Evolutionary conservation across 2,329 filamentous ascomycete genomes (phyloP), one percentile per base, ranked within the genome.

Genomic region (Fonsecaea monophora): DNA sequence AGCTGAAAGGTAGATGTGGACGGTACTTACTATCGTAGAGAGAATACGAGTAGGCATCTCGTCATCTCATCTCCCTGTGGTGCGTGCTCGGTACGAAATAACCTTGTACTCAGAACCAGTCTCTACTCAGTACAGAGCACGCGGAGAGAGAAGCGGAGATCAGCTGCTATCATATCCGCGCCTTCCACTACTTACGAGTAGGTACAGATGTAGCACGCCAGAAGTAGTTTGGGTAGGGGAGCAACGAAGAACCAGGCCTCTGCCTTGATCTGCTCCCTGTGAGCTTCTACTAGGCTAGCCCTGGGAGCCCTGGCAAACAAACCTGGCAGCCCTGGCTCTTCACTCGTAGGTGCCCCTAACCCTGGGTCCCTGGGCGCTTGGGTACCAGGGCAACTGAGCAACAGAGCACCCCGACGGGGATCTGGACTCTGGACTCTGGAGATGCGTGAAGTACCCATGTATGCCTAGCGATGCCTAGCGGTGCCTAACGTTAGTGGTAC

Each of bases 201-300:
- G 25, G 25, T 25, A 25, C 25, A 25, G 25, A 25, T 25, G 25
- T 21, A 21, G 45, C 45, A 50, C 13, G 45, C 45, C 45, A 45
- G 40, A 18, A 10, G 45, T 21, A 50, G 45, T 40, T 40, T 25
- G 40, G 15, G 40, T 4, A 42, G 45, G 21, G 18, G 18, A 50
- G 15, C 3, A 45, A 13, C 9, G 21, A n/a, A 13, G 8, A 25
- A 25, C 45, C 21, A 25, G 45, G 45, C 21, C 9, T 21, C 8
- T 50, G 45, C 45, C 45, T 13, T 50, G 45, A 50, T 50, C 45
- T 50, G 21, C 18, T 50, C 45, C 45, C 45, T 50, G 45, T 25
- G 25, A 25, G 7, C 45, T 21, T 12, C 25, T 25, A 12, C 21
- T 50, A 21, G 45, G 45, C 45, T 50, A 50, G 45, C 45, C 18